Evolutionary conservation across 805 yeast species (phyloP).

Genomic region (Candida parachauliodes): DNA sequence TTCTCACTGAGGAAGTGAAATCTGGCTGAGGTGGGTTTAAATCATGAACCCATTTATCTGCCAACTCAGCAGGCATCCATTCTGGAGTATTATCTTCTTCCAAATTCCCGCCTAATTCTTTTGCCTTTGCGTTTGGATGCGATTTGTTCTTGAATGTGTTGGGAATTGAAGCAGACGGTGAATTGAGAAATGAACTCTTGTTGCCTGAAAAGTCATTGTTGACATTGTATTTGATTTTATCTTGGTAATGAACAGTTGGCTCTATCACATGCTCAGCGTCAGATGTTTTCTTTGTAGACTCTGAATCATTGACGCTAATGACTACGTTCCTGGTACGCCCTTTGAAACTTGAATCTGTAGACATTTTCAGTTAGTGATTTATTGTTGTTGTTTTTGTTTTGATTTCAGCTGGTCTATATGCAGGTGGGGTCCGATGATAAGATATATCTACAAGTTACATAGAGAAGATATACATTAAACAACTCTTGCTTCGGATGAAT

Average conservation of each 20-base stretch:
- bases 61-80: slow-evolving; percentile 42
- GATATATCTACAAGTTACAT: no score
- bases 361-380: neutral
- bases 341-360: neutral
- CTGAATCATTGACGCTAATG: neutral
- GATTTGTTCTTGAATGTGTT: slow-evolving; percentile 43
- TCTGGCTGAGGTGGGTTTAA: slow-evolving; percentile 8
- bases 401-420: slow-evolving; percentile 4
- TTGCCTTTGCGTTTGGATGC: slow-evolving; percentile 44
- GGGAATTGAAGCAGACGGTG: slow-evolving; percentile 31
- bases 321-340: neutral
- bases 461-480: no score
- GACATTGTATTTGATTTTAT: slow-evolving; percentile 30
- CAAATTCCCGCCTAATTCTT: slow-evolving; percentile 21
- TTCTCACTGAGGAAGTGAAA: slow-evolving; percentile 20
- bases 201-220: slow-evolving; percentile 28
- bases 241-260: slow-evolving; percentile 19
- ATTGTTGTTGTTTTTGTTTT: slow-evolving; percentile 1
- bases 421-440: no score
- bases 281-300: neutral
- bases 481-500: no score
- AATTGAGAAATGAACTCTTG: slow-evolving; percentile 11
- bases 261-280: neutral
- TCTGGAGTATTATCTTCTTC: slow-evolving; percentile 27
- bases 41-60: slow-evolving; percentile 26